phyloP scores from a whole-genome alignment of 192 early-diverging fungal species.

The Rhizoclosmatium globosum region DNA sequence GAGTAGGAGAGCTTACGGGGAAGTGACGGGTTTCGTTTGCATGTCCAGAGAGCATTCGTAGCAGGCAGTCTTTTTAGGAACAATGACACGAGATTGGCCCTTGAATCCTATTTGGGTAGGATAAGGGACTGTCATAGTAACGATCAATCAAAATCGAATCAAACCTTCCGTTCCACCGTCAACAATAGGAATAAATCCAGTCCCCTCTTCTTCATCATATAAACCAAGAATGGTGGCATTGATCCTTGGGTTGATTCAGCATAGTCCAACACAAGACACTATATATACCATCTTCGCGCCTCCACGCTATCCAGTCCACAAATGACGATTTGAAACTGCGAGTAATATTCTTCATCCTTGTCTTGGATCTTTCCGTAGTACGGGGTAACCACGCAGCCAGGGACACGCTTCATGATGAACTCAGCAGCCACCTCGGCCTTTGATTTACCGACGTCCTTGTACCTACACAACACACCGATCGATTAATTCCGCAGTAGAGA shows the following conservation, averaged over 20 bases:
- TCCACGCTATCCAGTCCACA: conserved; percentile 96
- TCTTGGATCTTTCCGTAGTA: conserved; percentile 94
- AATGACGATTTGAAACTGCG: conserved; percentile 85
- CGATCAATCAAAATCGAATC: conserved; percentile 22
- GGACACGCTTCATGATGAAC: conserved; percentile 84
- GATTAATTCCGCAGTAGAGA: neutral
- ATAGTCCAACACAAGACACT: neutral
- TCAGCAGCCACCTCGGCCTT: conserved; percentile 83
- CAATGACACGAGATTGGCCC: conserved; percentile 92
- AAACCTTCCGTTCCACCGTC: conserved; percentile 95
- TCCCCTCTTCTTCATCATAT: conserved; percentile 75
- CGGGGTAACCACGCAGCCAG: conserved; percentile 79
- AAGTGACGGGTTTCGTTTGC: conserved; percentile 89
- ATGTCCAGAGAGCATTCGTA: conserved; percentile 96
- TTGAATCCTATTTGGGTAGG: conserved; percentile 74
- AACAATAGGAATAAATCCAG: conserved; percentile 85
- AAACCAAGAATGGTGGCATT: conserved; percentile 87
- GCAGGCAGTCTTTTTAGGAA: conserved; percentile 86
- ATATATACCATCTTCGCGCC: conserved; percentile 82
- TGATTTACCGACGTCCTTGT: conserved; percentile 87
- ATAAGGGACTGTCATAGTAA: neutral
- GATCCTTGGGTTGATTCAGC: conserved; percentile 53
- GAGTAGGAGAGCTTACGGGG: conserved; percentile 51
- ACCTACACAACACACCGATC: conserved; percentile 35
- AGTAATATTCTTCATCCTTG: conserved; percentile 93